These are phyloP conservation scores for Rhizophagus sp. DNA, from an alignment of 192 early-diverging fungal species.

Conservation along the genomic window DNA sequence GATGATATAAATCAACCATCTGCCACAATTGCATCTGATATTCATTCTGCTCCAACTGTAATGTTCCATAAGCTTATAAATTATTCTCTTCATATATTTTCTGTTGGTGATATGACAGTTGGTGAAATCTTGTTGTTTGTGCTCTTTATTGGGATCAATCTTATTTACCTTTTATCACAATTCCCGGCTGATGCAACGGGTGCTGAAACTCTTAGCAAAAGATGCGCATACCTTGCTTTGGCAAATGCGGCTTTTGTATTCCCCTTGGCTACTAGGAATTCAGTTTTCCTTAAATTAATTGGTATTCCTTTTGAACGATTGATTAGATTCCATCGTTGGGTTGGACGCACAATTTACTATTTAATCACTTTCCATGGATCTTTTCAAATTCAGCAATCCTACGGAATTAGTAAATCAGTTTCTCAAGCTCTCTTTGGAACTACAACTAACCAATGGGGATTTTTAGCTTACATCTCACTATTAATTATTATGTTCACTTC, in stretches of 20 bases:
- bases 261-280: conserved; percentile 41
- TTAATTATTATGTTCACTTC: conserved; percentile 10
- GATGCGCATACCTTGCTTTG: neutral
- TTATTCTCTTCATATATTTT: neutral
- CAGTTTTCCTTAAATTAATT: conserved; percentile 35
- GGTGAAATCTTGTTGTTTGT: neutral
- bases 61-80: conserved; percentile 10
- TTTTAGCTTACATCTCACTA: neutral
- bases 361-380: conserved; percentile 20
- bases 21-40: neutral
- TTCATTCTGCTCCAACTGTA: conserved; percentile 5
- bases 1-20: neutral
- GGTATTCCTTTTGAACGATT: conserved; percentile 46
- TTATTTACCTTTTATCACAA: neutral
- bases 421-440: neutral
- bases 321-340: conserved; percentile 46
- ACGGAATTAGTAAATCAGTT: neutral
- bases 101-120: conserved; percentile 6
- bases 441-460: neutral
- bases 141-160: neutral
- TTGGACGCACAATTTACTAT: conserved; percentile 38
- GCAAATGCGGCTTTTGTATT: conserved; percentile 46
- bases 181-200: neutral
- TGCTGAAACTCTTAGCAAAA: neutral
- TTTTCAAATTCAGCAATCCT: conserved; percentile 14